A percentile compares a stretch with the other conserved stretches of the same genome.
These are phyloP conservation scores for Rhizophagus clarus DNA, from an alignment of 192 early-diverging fungal species.

Conservation along the genomic window DNA sequence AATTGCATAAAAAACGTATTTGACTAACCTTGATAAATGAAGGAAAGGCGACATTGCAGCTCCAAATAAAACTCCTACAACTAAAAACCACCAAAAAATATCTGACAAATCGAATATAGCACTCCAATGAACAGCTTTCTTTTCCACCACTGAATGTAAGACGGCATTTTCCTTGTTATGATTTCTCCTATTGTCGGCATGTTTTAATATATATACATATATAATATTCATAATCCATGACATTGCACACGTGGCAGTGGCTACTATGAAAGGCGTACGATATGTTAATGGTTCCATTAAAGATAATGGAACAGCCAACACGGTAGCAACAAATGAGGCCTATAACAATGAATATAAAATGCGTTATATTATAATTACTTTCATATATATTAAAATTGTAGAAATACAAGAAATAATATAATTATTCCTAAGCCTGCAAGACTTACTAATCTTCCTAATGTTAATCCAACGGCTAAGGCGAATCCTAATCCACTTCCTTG, in stretches of 20 bases:
- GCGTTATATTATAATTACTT: not conserved
- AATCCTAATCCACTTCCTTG: conserved; percentile 65
- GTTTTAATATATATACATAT: conserved; percentile 58
- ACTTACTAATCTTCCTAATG: conserved; percentile 66
- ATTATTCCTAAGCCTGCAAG: not conserved
- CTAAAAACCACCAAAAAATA: conserved; percentile 46
- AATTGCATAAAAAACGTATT: not conserved
- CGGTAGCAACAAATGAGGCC: conserved; percentile 71
- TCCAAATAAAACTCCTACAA: conserved; percentile 44
- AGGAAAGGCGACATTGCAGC: conserved; percentile 45
- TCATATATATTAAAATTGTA: not conserved
- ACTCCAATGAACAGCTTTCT: conserved; percentile 37
- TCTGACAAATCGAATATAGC: conserved; percentile 47
- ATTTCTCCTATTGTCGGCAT: conserved; percentile 36
- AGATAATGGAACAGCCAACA: conserved; percentile 64
- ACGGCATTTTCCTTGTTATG: conserved; percentile 32
- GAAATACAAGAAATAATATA: not conserved
- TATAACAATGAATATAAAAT: conserved; percentile 9
- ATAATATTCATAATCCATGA: conserved; percentile 72
- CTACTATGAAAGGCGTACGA: conserved; percentile 53
- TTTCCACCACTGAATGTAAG: conserved; percentile 20
- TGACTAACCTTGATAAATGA: conserved; percentile 46
- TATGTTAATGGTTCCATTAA: conserved; percentile 49
- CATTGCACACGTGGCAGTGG: conserved; percentile 61
- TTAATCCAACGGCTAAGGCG: conserved; percentile 69